phyloP scores from a whole-genome alignment of 805 yeast genomes.

The Teunomyces lycoperdinae region DNA sequence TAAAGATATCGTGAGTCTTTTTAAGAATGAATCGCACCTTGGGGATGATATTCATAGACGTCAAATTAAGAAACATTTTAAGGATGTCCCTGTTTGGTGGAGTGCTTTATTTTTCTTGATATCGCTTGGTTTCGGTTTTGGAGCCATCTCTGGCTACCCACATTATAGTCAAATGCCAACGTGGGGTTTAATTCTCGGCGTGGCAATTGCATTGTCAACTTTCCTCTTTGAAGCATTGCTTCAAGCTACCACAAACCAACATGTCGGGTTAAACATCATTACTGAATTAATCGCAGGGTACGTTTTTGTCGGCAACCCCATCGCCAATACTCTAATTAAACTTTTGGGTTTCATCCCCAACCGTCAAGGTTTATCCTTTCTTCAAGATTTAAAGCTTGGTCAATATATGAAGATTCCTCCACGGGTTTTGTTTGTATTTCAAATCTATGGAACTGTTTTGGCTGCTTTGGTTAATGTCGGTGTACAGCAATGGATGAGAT shows the following conservation, averaged over 20 bases:
- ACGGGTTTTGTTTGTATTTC: slow-evolving; percentile 14
- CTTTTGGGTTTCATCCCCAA: slow-evolving; percentile 18
- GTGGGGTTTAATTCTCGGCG: slow-evolving; percentile 16
- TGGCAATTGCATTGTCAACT: slow-evolving; percentile 12
- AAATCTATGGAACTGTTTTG: slow-evolving; percentile 17
- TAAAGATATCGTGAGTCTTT: slow-evolving; percentile 13
- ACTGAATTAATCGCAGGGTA: slow-evolving; percentile 19
- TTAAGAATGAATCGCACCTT: slow-evolving; percentile 13
- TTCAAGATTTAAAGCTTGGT: slow-evolving; percentile 17
- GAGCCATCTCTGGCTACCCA: slow-evolving; percentile 13
- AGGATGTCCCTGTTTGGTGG: slow-evolving; percentile 23
- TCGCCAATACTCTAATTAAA: slow-evolving; percentile 19
- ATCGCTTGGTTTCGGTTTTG: slow-evolving; percentile 15
- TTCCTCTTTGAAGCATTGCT: slow-evolving; percentile 17
- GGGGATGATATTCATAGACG: slow-evolving; percentile 21
- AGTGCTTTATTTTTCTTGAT: slow-evolving; percentile 22
- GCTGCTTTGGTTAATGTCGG: slow-evolving; percentile 22
- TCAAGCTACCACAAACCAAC: slow-evolving; percentile 18
- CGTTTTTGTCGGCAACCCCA: slow-evolving; percentile 16
- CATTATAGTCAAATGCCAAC: slow-evolving; percentile 16
- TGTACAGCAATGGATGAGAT: slow-evolving; percentile 21
- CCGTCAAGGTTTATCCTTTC: slow-evolving; percentile 17
- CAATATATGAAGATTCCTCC: slow-evolving; percentile 21
- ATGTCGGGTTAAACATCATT: slow-evolving; percentile 18
- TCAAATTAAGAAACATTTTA: slow-evolving; percentile 16